Evolutionary conservation across 306 rosid species (phyloP).

Genomic region (Psophocarpus tetragonolobus): DNA sequence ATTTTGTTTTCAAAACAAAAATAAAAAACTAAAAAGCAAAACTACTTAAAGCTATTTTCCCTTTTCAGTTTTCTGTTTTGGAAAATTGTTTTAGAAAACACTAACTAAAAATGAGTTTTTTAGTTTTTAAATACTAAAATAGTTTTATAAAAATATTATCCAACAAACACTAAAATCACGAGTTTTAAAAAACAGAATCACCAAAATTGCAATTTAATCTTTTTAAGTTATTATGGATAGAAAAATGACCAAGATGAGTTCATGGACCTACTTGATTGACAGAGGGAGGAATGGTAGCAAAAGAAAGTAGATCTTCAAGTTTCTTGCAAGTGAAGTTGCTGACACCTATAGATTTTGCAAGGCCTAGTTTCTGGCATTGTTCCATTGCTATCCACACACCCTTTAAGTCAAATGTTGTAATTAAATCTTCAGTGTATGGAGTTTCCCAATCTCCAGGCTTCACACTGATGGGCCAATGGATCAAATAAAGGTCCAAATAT

Average conservation of each 20-base stretch:
- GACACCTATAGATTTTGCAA: constrained; percentile 48
- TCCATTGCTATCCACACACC: constrained; percentile 52
- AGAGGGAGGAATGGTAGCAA: constrained; percentile 35
- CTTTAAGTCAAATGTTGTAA: constrained; percentile 37
- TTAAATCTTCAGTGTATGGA: constrained; percentile 22
- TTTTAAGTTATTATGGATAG: background rate
- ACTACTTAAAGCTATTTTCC: no score
- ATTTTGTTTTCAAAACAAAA: no score
- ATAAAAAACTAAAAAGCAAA: no score
- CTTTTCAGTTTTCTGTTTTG: no score
- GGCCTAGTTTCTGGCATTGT: constrained; percentile 42
- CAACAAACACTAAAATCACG: no score
- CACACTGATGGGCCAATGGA: constrained; percentile 49
- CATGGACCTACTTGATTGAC: constrained; percentile 45
- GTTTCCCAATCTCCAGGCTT: constrained; percentile 31
- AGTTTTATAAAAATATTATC: no score
- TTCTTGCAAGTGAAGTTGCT: constrained; percentile 47
- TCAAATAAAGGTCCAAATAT: constrained; percentile 45
- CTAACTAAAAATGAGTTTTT: no score
- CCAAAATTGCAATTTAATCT: no score
- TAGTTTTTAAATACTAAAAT: no score
- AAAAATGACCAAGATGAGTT: background rate
- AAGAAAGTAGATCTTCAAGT: constrained; percentile 39
- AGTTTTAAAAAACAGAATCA: no score
- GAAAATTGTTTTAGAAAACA: no score